Evolutionary conservation across 192 early-diverging fungal genomes (phyloP).

Genomic region (Coemansia sp.): DNA sequence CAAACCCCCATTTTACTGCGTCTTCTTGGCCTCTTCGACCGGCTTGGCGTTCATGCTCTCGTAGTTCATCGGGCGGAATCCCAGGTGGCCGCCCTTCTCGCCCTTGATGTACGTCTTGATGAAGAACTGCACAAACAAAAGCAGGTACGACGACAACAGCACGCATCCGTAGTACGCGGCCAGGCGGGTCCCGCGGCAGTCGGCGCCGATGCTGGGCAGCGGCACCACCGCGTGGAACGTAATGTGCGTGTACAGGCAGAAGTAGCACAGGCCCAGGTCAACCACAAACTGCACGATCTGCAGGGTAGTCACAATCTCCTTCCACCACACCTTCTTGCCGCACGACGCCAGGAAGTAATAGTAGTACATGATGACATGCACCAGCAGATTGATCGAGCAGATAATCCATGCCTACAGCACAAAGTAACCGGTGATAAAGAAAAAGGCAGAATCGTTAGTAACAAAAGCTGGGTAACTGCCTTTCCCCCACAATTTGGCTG

Average conservation of each 20-base stretch:
- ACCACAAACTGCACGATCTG: slow-evolving; percentile 93
- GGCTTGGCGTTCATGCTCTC: slow-evolving; percentile 28
- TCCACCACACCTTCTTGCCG: slow-evolving; percentile 87
- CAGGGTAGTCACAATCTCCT: slow-evolving; percentile 87
- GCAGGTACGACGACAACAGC: slow-evolving; percentile 76
- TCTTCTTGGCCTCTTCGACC: slow-evolving; percentile 17
- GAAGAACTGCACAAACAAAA: slow-evolving; percentile 90
- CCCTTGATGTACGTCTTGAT: slow-evolving; percentile 72
- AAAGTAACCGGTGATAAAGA: not conserved
- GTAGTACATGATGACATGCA: slow-evolving; percentile 94
- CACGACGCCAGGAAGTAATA: slow-evolving; percentile 84
- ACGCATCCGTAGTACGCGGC: slow-evolving; percentile 79
- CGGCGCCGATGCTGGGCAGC: slow-evolving; percentile 63
- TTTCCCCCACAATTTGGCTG: not conserved
- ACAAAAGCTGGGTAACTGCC: not conserved
- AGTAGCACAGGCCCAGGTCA: slow-evolving; percentile 81
- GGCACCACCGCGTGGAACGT: slow-evolving; percentile 61
- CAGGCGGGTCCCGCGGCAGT: slow-evolving; percentile 72
- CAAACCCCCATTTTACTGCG: too few relatives aligned
- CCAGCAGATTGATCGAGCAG: slow-evolving; percentile 74
- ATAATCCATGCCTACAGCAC: slow-evolving; percentile 49
- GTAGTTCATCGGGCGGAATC: slow-evolving; percentile 53
- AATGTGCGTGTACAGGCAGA: slow-evolving; percentile 81
- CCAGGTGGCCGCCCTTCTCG: slow-evolving; percentile 45
- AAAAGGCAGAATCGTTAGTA: not conserved